A percentile compares a stretch with the other conserved stretches of the same genome.
phyloP scores from a whole-genome alignment of 1,139 yeast genomes.

The Meyerozyma sp. region DNA sequence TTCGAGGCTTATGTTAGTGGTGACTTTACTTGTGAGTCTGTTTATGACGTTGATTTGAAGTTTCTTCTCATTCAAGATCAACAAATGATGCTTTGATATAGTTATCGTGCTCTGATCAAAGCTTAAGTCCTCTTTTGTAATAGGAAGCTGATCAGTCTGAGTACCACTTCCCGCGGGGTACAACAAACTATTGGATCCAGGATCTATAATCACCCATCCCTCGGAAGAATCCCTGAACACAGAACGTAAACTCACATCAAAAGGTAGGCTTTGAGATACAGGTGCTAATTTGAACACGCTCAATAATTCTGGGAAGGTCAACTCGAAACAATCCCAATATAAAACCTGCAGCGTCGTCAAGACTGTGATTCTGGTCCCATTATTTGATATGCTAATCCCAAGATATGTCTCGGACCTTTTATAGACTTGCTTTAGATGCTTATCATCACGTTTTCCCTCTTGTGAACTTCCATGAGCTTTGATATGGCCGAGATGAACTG shows the following conservation, averaged over 20 bases:
- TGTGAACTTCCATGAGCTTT: slow-evolving; percentile 19
- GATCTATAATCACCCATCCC: slow-evolving; percentile 10
- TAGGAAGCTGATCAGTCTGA: slow-evolving; percentile 10
- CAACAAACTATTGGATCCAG: slow-evolving; percentile 13
- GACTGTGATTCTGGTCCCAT: slow-evolving; percentile 10
- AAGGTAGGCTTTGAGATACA: slow-evolving; percentile 7
- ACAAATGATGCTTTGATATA: slow-evolving; percentile 22
- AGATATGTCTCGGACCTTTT: slow-evolving; percentile 19
- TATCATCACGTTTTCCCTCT: slow-evolving; percentile 34
- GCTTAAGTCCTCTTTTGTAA: slow-evolving; percentile 1
- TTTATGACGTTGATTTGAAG: slow-evolving; percentile 18
- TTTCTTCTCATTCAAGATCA: slow-evolving; percentile 13
- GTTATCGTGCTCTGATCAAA: slow-evolving; percentile 7
- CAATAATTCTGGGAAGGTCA: slow-evolving; percentile 21
- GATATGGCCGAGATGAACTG: slow-evolving; percentile 22
- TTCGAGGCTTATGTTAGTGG: not conserved
- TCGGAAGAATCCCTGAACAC: slow-evolving; percentile 12
- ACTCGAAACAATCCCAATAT: slow-evolving; percentile 35
- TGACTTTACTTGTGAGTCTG: slow-evolving; percentile 14
- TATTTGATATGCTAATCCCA: slow-evolving; percentile 1
- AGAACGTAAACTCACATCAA: slow-evolving; percentile 7
- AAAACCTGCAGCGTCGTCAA: slow-evolving; percentile 3
- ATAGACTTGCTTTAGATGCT: slow-evolving; percentile 25
- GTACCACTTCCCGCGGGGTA: slow-evolving; percentile 24
- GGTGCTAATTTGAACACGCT: slow-evolving; percentile 25